These are phyloP conservation scores for Leptosphaerulina australis DNA, from an alignment of 2,329 filamentous ascomycete species.

Conservation along the genomic window DNA sequence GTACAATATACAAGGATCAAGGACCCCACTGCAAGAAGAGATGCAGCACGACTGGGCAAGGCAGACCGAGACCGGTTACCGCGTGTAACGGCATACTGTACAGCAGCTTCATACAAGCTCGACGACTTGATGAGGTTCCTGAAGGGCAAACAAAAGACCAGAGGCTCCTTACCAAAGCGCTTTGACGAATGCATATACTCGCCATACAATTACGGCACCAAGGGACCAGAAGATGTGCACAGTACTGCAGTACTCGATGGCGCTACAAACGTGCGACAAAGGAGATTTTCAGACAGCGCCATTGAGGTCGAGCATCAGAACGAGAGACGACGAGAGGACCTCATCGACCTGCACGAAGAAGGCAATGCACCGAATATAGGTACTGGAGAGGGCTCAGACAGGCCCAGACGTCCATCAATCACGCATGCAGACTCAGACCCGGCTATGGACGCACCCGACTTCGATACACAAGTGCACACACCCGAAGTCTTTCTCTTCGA, in stretches of 20 bases:
- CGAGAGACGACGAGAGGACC: conserved; percentile 62
- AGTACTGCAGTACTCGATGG: conserved; percentile 42
- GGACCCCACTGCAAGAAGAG: conserved; percentile 87
- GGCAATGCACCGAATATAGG: conserved; percentile 38
- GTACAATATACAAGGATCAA: conserved; percentile 98
- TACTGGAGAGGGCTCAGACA: conserved; percentile 34
- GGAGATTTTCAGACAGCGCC: conserved; percentile 75
- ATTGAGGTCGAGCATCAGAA: conserved; percentile 69
- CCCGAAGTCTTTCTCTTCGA: conserved; percentile 96
- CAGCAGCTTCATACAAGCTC: conserved; percentile 87
- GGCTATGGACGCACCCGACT: conserved; percentile 63
- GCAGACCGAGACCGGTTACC: conserved; percentile 87
- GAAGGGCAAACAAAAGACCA: conserved; percentile 78
- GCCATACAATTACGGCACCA: conserved; percentile 78
- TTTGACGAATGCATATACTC: conserved; percentile 99
- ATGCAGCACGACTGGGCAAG: conserved; percentile 91
- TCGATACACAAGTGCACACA: conserved; percentile 87
- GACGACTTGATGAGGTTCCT: conserved; percentile 88
- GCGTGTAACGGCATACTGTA: conserved; percentile 95
- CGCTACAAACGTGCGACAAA: conserved; percentile 53
- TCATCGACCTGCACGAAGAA: conserved; percentile 65
- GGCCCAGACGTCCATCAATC: conserved; percentile 32
- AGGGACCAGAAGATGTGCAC: conserved; percentile 43
- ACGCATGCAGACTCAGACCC: conserved; percentile 42
- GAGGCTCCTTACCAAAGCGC: conserved; percentile 83